Evolutionary conservation across 1,284 basidiomycete genomes (phyloP).

Genomic region (Microbotryomycetes sp.): DNA sequence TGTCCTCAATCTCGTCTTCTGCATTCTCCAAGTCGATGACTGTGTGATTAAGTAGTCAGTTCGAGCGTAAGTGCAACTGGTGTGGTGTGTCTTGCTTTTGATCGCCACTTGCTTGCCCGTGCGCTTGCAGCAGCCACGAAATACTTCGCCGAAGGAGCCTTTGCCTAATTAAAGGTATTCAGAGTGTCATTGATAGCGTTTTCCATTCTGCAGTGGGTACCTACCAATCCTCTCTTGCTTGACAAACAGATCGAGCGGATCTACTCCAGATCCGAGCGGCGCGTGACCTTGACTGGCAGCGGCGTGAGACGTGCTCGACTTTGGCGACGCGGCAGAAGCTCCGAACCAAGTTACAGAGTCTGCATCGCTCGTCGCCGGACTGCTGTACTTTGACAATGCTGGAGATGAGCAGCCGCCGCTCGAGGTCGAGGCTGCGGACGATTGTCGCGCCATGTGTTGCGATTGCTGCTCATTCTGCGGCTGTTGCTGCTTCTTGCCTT

Average conservation of each 20-base stretch:
- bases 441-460: background rate
- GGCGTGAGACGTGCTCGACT: too few species aligned
- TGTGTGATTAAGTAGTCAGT: background rate
- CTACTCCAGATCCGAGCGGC: too few species aligned
- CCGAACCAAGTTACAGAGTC: background rate
- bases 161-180: constrained; percentile 52
- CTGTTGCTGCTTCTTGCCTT: background rate
- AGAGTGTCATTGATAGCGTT: constrained; percentile 8
- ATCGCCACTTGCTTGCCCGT: constrained; percentile 81
- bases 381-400: constrained; percentile 4
- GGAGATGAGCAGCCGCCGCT: constrained; percentile 3
- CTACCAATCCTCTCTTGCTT: constrained; percentile 91
- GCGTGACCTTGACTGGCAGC: too few species aligned
- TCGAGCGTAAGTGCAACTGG: background rate
- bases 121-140: constrained; percentile 88
- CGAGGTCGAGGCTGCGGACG: constrained; percentile 5
- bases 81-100: constrained; percentile 21
- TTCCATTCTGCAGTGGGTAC: constrained; percentile 32
- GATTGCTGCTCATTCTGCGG: background rate
- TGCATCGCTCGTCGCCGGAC: background rate
- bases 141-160: constrained; percentile 96
- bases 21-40: constrained; percentile 98
- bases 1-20: constrained; percentile 99
- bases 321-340: too few species aligned
- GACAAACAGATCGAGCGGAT: constrained; percentile 92